Conservation (phyloP, 2,329 filamentous ascomycete genomes). For the Talaromyces rugulosus region DNA sequence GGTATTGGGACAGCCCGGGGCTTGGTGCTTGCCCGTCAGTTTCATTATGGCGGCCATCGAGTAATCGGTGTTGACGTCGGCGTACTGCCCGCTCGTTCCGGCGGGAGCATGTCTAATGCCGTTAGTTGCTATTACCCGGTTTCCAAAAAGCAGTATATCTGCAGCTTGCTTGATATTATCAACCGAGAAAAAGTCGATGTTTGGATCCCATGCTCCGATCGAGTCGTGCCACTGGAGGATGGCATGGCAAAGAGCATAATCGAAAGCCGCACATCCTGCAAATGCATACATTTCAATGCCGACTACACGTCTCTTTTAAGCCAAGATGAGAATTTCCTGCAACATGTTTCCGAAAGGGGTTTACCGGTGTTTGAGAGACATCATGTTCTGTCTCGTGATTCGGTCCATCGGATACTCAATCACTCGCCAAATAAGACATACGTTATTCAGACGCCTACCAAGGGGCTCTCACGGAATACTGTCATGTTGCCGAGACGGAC, state of each 20-base stretch:
- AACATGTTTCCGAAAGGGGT: slow-evolving; percentile 51
- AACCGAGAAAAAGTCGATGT: slow-evolving; percentile 59
- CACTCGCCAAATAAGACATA: slow-evolving; percentile 47
- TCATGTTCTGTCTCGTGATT: slow-evolving; percentile 50
- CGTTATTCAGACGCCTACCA: slow-evolving; percentile 57
- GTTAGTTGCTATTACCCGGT: slow-evolving; percentile 54
- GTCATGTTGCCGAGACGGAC: slow-evolving; percentile 57
- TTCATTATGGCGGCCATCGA: slow-evolving; percentile 61
- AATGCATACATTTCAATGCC: slow-evolving; percentile 60
- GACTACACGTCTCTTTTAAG: slow-evolving; percentile 56
- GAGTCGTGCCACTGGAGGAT: slow-evolving; percentile 62
- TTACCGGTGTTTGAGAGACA: slow-evolving; percentile 53
- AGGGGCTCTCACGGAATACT: slow-evolving; percentile 58
- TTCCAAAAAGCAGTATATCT: slow-evolving; percentile 50
- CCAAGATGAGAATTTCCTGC: slow-evolving; percentile 62
- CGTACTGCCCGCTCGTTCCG: slow-evolving; percentile 41
- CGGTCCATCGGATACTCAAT: slow-evolving; percentile 52
- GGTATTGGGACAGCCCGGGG: slow-evolving; percentile 71
- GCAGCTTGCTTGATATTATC: slow-evolving; percentile 56
- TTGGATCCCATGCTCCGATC: slow-evolving; percentile 72
- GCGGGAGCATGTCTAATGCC: slow-evolving; percentile 56
- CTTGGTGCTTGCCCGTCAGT: slow-evolving; percentile 60
- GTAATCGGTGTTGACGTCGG: slow-evolving; percentile 69
- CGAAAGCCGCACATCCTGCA: slow-evolving; percentile 55
- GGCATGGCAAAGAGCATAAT: slow-evolving; percentile 60